A percentile compares a stretch with the other conserved stretches of the same genome.
Conservation (phyloP, 164 flowering plant species). For the Tetracentron sinense region DNA sequence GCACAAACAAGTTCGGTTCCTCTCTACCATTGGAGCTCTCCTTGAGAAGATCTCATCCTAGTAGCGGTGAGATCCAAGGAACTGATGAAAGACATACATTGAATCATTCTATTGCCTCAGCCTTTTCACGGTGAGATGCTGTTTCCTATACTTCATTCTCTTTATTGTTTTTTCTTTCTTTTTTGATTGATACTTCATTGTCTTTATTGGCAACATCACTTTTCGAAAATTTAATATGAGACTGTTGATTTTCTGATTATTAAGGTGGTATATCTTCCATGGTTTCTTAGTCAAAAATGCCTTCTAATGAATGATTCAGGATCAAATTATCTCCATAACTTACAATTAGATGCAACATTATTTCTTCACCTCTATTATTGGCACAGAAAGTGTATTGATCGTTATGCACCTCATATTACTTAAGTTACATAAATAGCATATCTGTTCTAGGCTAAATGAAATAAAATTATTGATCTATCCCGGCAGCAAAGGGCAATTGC, state of each 20-base stretch:
- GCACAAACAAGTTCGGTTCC: constrained; percentile 28
- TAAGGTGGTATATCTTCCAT: neutral
- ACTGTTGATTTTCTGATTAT: neutral
- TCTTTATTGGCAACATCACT: too few relatives aligned
- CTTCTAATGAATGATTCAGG: neutral
- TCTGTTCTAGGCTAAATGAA: neutral
- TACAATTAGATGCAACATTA: neutral
- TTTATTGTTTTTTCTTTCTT: neutral
- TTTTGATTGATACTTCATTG: too few relatives aligned
- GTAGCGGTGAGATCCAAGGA: constrained; percentile 31
- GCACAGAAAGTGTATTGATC: neutral
- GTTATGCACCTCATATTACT: neutral
- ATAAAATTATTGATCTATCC: too few relatives aligned
- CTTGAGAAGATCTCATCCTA: constrained; percentile 47
- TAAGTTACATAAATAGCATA: neutral
- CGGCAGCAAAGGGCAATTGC: neutral
- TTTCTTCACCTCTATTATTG: neutral
- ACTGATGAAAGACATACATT: constrained; percentile 40
- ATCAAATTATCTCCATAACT: too few relatives aligned
- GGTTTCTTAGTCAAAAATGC: neutral
- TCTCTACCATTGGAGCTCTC: constrained; percentile 61
- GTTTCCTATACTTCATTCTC: neutral
- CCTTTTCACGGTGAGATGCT: constrained; percentile 54
- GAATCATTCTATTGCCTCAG: constrained; percentile 71
- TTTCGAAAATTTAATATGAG: too few relatives aligned